These are phyloP conservation scores for Malbranchea cinnamomea DNA, from an alignment of 2,329 filamentous ascomycete genomes.

Conservation along the genomic window DNA sequence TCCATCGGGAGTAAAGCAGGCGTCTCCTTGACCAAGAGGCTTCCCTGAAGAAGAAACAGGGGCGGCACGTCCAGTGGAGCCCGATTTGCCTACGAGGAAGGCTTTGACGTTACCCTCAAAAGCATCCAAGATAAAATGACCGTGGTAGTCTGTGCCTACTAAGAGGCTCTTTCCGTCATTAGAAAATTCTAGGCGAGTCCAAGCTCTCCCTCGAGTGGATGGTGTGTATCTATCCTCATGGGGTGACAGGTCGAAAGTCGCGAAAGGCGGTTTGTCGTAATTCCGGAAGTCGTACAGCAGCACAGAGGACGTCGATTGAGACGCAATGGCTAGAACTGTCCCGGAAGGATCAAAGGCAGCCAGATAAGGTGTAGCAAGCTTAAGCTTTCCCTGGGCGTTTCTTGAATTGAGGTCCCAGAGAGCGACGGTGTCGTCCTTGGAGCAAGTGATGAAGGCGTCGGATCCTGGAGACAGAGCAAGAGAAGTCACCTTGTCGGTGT, in stretches of 20 bases:
- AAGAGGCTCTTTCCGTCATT: conserved; percentile 87
- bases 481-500: conserved; percentile 69
- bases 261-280: conserved; percentile 82
- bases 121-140: conserved; percentile 86
- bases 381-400: conserved; percentile 64
- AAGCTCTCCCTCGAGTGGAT: conserved; percentile 38
- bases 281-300: conserved; percentile 88
- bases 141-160: conserved; percentile 65
- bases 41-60: conserved; percentile 40
- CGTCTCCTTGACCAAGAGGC: conserved; percentile 50
- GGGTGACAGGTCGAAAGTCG: conserved; percentile 59
- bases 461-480: conserved; percentile 70
- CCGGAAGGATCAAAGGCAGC: conserved; percentile 86
- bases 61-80: conserved; percentile 33
- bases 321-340: conserved; percentile 79
- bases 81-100: conserved; percentile 43
- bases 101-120: conserved; percentile 71
- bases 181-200: conserved; percentile 88
- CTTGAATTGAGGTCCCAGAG: conserved; percentile 79
- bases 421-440: conserved; percentile 76
- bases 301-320: conserved; percentile 61
- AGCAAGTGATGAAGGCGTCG: conserved; percentile 86
- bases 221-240: conserved; percentile 40
- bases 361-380: conserved; percentile 67
- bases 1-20: conserved; percentile 79